A percentile compares a stretch with the other conserved stretches of the same genome.
Conservation (phyloP, 2,329 filamentous ascomycete genomes). For the Curvularia sp. region DNA sequence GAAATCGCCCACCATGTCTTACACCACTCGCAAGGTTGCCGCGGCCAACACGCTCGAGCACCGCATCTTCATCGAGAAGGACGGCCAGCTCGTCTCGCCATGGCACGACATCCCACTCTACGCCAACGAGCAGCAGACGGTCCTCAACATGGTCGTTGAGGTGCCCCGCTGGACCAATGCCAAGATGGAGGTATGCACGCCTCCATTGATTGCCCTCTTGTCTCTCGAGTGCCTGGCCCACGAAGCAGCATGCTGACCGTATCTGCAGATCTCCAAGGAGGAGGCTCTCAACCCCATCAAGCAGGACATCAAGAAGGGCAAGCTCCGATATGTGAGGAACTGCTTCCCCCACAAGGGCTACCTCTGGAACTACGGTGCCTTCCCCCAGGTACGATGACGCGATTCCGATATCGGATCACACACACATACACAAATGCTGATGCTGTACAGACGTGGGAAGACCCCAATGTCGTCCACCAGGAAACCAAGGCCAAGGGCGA, state of each 20-base stretch:
- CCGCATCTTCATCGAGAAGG: conserved; percentile 97
- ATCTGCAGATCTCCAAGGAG: conserved; percentile 90
- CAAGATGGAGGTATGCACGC: conserved; percentile 87
- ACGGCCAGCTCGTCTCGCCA: conserved; percentile 90
- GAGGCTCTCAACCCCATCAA: conserved; percentile 98
- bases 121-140: conserved; percentile 92
- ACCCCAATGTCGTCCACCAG: conserved; percentile 92
- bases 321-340: conserved; percentile 98
- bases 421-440: conserved; percentile 33
- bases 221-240: not conserved
- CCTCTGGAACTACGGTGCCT: conserved; percentile 99
- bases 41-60: conserved; percentile 94
- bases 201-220: conserved; percentile 15
- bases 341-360: conserved; percentile 99
- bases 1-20: conserved; percentile 63
- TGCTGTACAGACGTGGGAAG: conserved; percentile 87
- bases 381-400: conserved; percentile 78
- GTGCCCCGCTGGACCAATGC: conserved; percentile 99
- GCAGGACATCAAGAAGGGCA: conserved; percentile 99
- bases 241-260: conserved; percentile 29
- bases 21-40: conserved; percentile 84
- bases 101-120: conserved; percentile 99
- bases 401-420: conserved; percentile 39
- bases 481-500: conserved; percentile 99
- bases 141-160: conserved; percentile 99